Base-by-base conservation (phyloP, 176 grass and related monocot genomes). In the Metroxylon sagu region DNA sequence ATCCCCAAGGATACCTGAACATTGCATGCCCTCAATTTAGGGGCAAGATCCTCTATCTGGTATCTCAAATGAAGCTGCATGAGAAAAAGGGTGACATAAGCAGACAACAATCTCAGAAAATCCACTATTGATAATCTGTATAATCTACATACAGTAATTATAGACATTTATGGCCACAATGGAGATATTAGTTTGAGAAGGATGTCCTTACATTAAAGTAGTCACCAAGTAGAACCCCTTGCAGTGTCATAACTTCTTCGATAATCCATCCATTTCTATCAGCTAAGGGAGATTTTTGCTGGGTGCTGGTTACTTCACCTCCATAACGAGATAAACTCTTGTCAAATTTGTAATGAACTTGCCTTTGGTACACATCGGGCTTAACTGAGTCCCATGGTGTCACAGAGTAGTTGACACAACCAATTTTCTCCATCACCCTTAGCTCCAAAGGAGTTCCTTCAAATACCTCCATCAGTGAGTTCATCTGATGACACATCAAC, bases 391-490 rank as follows among this genome's bases (percentile, higher is more conserved):
- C 87, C 93, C 93, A 97, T 75, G 78, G 35, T 48, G 87, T 75
- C 4, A 82, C 65, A 53, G 84, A 85, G 83, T 97, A 97, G 4
- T 97, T 84, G 5, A 78, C 30, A 49, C 84, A 97, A 7, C 87
- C 93, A 66, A 91, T 77, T 59, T 85, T 88, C 65, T 97, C 93
- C 93, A 97, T 91, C 59, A 85, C 65, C 21, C 23, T 82, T 61
- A 0, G 50, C 60, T 97, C 93, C 84, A 85, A 59, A 66, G 71
- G 31, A 77, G 81, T 78, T 69, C 87, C 93, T 66, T 88, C 87
- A 73, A 88, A 97, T 61, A 97, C 50, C 65, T 63, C 70, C 93
- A 97, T 78, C 51, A 91, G 68, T 50, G 57, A 76, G 19, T 75
- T 70, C 59, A 85, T 86, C 93, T 97, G 66, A 52, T 70, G 19